Evolutionary conservation across 2,329 filamentous ascomycete genomes (phyloP).

Genomic region (Paecilomyces sp.): DNA sequence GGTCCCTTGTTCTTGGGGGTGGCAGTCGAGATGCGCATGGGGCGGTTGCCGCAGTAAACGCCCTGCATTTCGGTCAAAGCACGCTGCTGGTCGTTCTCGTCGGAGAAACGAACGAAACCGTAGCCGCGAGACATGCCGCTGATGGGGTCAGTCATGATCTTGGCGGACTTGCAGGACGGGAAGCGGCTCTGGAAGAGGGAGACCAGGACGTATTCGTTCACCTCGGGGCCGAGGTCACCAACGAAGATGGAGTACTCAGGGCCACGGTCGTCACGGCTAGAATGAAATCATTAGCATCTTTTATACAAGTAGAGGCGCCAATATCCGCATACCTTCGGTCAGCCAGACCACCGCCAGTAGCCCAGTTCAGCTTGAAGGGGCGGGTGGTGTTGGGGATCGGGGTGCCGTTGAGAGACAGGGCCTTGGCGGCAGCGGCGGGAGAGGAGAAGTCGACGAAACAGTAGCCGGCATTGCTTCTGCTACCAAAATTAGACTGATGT

Average conservation of each 20-base stretch:
- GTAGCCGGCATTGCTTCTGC: constrained; percentile 85
- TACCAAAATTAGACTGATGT: constrained; percentile 34
- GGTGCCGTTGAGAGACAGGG: constrained; percentile 79
- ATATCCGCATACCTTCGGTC: constrained; percentile 66
- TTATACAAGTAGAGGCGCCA: neutral
- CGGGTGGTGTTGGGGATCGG: constrained; percentile 89
- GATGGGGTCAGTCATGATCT: constrained; percentile 99
- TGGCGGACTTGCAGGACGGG: constrained; percentile 96
- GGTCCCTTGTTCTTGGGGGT: constrained; percentile 83
- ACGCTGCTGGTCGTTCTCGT: constrained; percentile 92
- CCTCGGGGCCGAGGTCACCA: constrained; percentile 92
- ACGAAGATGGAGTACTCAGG: constrained; percentile 98
- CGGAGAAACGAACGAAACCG: constrained; percentile 94
- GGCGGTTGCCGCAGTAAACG: constrained; percentile 96
- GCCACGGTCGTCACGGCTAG: constrained; percentile 77
- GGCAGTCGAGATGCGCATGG: constrained; percentile 96
- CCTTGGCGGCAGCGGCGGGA: constrained; percentile 81
- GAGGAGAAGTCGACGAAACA: constrained; percentile 92
- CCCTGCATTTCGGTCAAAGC: constrained; percentile 97
- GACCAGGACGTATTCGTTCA: constrained; percentile 96
- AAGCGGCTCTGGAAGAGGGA: constrained; percentile 96
- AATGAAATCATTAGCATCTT: constrained; percentile 7
- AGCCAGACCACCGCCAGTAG: constrained; percentile 87
- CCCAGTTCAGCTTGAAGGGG: constrained; percentile 99
- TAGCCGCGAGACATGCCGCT: constrained; percentile 96